Conservation (phyloP, 495 filamentous ascomycete genomes). For the Xylaria nigripes region DNA sequence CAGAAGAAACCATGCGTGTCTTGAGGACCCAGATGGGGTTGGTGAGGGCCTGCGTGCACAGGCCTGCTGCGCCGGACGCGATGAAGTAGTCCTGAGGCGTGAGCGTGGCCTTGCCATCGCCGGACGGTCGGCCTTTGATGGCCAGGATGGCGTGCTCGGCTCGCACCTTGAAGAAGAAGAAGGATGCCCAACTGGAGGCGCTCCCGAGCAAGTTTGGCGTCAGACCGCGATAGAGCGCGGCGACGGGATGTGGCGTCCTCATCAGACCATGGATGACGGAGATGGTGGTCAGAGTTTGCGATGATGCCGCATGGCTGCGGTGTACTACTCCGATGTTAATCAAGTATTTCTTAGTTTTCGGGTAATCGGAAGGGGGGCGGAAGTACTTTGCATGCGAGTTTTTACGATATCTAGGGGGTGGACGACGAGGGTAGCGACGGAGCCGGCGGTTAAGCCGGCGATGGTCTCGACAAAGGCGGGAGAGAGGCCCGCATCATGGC, state of each 20-base stretch:
- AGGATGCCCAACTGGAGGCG: conserved; percentile 81
- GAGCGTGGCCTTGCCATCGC: conserved; percentile 28
- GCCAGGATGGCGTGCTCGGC: conserved; percentile 32
- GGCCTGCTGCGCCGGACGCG: conserved; percentile 69
- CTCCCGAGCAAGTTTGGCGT: conserved; percentile 88
- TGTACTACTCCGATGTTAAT: conserved; percentile 24
- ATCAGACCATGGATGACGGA: conserved; percentile 37
- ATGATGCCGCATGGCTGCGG: conserved; percentile 24
- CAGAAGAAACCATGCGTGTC: conserved; percentile 89
- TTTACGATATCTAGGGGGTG: conserved; percentile 94
- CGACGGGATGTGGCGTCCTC: conserved; percentile 38
- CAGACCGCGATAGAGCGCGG: conserved; percentile 78
- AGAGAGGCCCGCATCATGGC: conserved; percentile 47
- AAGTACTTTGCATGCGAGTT: conserved; percentile 79
- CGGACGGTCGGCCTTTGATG: conserved; percentile 14
- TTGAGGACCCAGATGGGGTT: conserved; percentile 99
- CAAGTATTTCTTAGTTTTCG: not conserved
- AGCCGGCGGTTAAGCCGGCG: conserved; percentile 82
- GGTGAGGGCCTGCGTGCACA: conserved; percentile 67
- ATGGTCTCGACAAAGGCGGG: conserved; percentile 79
- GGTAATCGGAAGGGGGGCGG: not conserved
- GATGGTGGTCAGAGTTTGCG: conserved; percentile 31
- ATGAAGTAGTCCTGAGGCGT: conserved; percentile 74
- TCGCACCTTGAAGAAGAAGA: conserved; percentile 62
- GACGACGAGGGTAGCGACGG: conserved; percentile 70